These are phyloP conservation scores for Pichia cactophila DNA, from an alignment of 1,139 yeast genomes.

Conservation along the genomic window DNA sequence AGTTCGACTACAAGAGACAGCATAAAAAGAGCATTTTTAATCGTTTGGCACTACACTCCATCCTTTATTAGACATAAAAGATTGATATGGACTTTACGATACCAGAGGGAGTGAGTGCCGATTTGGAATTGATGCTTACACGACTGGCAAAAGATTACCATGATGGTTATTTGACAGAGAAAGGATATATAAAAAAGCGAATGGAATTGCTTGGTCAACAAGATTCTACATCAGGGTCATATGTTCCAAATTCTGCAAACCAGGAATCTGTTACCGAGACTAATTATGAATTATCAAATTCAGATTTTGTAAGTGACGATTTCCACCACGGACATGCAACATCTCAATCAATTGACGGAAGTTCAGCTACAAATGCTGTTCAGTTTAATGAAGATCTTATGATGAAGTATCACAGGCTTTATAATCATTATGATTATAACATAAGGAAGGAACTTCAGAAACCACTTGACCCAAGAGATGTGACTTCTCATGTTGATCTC, in stretches of 20 bases:
- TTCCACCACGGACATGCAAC: constrained; percentile 6
- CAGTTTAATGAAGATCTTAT: constrained; percentile 9
- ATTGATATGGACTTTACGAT: constrained; percentile 33
- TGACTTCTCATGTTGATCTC: constrained; percentile 26
- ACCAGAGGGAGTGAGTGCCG: constrained; percentile 34
- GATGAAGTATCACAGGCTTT: constrained; percentile 7
- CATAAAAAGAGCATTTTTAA: not conserved
- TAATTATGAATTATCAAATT: not conserved
- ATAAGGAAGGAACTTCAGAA: constrained; percentile 32
- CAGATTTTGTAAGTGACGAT: constrained; percentile 11
- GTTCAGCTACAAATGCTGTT: constrained; percentile 7
- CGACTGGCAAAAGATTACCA: constrained; percentile 43
- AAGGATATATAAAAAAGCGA: constrained; percentile 57
- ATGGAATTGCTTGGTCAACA: constrained; percentile 26
- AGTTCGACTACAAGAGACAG: not conserved
- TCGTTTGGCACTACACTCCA: not conserved
- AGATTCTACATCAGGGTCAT: not conserved
- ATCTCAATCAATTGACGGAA: constrained; percentile 8
- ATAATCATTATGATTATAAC: constrained; percentile 6
- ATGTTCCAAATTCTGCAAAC: not conserved
- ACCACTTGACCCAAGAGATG: constrained; percentile 57
- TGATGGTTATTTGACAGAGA: constrained; percentile 62
- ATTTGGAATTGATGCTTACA: constrained; percentile 31
- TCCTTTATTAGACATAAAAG: not conserved
- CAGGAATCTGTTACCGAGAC: not conserved